These are phyloP conservation scores for Fusarium tupiense DNA, from an alignment of 2,329 filamentous ascomycete genomes.

Conservation along the genomic window DNA sequence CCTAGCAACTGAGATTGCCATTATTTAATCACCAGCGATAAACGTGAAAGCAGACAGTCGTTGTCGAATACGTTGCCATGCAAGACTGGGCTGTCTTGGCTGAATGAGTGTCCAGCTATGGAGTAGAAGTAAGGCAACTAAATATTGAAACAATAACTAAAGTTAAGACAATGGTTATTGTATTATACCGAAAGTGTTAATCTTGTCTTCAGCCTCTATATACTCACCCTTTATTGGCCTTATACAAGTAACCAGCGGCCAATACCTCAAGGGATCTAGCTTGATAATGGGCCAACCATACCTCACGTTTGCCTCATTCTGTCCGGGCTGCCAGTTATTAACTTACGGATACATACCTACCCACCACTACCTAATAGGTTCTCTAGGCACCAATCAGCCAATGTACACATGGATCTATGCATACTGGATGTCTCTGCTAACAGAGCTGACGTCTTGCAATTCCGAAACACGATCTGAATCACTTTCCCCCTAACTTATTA, in stretches of 20 bases:
- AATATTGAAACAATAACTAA: not conserved
- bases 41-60: not conserved
- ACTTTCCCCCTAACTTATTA: constrained; percentile 5
- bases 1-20: not conserved
- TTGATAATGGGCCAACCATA: not conserved
- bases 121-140: not conserved
- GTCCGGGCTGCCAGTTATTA: not conserved
- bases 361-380: not conserved
- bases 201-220: not conserved
- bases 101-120: not conserved
- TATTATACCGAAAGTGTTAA: not conserved
- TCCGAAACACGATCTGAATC: constrained; percentile 33
- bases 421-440: constrained; percentile 2
- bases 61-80: not conserved
- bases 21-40: not conserved
- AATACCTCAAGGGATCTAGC: not conserved
- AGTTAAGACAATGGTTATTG: not conserved
- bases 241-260: not conserved
- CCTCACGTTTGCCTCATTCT: not conserved
- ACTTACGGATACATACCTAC: not conserved
- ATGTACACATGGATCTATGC: not conserved
- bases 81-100: constrained; percentile 4
- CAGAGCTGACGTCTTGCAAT: not conserved
- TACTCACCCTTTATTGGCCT: not conserved
- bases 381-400: not conserved